phyloP scores from a whole-genome alignment of 805 yeast species.

The Monosporozyma siamensis region DNA sequence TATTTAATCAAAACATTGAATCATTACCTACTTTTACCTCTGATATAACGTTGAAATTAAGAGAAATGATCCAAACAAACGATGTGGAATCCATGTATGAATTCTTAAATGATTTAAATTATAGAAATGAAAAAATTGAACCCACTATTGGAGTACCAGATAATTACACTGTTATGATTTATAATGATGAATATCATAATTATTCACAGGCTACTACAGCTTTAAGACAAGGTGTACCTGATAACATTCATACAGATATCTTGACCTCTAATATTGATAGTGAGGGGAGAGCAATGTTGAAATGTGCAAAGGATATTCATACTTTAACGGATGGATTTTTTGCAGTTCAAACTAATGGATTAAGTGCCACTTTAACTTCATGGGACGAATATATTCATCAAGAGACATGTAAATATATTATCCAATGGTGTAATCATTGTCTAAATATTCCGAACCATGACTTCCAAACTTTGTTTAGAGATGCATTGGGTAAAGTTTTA shows the following conservation, averaged over 20 bases:
- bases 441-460: conserved; percentile 30
- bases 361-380: conserved; percentile 47
- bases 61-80: conserved; percentile 23
- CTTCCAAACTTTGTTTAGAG: conserved; percentile 35
- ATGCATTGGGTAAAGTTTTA: conserved; percentile 37
- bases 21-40: conserved; percentile 26
- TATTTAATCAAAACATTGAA: conserved; percentile 31
- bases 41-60: conserved; percentile 22
- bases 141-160: conserved; percentile 11
- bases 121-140: conserved; percentile 5
- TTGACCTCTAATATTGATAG: conserved; percentile 38
- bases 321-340: conserved; percentile 30
- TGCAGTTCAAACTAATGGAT: conserved; percentile 38
- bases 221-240: conserved; percentile 34
- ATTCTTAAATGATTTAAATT: conserved; percentile 13
- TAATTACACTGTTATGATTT: conserved; percentile 45
- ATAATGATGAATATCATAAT: conserved; percentile 74
- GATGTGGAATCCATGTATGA: conserved; percentile 13
- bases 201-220: conserved; percentile 45
- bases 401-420: conserved; percentile 35
- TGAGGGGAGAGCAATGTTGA: conserved; percentile 43
- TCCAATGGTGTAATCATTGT: conserved; percentile 45
- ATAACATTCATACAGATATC: conserved; percentile 27
- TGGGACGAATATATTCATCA: conserved; percentile 45
- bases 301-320: conserved; percentile 25